phyloP scores from a whole-genome alignment of 768 basidiomycete species.

The Sporobolomyces pararoseus region DNA sequence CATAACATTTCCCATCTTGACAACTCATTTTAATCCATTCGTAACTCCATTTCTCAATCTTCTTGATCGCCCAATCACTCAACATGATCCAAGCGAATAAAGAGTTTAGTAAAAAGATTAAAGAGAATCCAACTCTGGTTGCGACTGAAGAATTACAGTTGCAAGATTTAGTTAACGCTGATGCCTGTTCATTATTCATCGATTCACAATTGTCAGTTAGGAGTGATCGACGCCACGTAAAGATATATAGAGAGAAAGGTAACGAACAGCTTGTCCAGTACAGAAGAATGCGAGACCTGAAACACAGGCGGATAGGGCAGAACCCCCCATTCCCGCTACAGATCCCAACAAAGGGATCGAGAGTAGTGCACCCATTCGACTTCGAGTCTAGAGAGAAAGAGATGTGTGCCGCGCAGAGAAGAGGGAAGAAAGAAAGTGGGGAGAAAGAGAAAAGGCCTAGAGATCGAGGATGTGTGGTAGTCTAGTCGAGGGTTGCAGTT shows the following conservation, averaged over 20 bases:
- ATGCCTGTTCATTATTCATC: constrained; percentile 31
- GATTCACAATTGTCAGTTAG: neutral
- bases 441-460: neutral
- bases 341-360: constrained; percentile 53
- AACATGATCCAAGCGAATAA: constrained; percentile 97
- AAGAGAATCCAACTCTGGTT: constrained; percentile 54
- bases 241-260: neutral
- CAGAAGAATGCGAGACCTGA: constrained; percentile 59
- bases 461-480: neutral
- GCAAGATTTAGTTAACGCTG: constrained; percentile 73
- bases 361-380: constrained; percentile 51
- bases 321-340: constrained; percentile 56
- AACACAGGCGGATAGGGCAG: constrained; percentile 65
- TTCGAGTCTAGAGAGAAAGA: neutral
- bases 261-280: constrained; percentile 28
- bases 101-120: constrained; percentile 92
- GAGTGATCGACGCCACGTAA: no score
- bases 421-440: neutral
- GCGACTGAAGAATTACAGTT: constrained; percentile 99
- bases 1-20: constrained; percentile 76
- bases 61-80: constrained; percentile 76
- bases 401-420: neutral
- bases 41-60: constrained; percentile 86
- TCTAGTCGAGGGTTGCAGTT: no score
- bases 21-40: constrained; percentile 99